Evolutionary conservation across 2,329 filamentous ascomycete species (phyloP).

Genomic region (Colletotrichum tropicale): DNA sequence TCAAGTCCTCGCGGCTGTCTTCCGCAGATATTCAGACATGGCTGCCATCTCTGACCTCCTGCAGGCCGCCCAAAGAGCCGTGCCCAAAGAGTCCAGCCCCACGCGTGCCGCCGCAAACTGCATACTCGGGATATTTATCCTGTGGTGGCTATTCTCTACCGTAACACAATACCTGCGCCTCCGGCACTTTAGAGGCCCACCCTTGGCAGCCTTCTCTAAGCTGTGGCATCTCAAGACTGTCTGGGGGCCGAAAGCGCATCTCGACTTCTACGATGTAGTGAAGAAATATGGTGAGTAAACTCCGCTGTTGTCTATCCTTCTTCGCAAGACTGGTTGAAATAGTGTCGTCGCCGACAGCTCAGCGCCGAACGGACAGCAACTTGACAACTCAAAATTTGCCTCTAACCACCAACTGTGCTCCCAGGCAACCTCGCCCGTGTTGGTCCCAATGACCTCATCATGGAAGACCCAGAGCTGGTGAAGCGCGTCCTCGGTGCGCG

Average conservation of each 20-base stretch:
- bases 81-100: not conserved
- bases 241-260: constrained; percentile 32
- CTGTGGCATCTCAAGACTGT: constrained; percentile 40
- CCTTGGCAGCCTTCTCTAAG: constrained; percentile 40
- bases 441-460: constrained; percentile 21
- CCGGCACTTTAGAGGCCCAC: constrained; percentile 43
- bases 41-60: not conserved
- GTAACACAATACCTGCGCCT: constrained; percentile 38
- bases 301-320: not conserved
- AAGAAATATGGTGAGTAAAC: constrained; percentile 36
- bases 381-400: not conserved
- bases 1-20: not conserved
- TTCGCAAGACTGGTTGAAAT: not conserved
- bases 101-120: not conserved
- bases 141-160: constrained; percentile 13
- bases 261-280: constrained; percentile 38
- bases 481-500: constrained; percentile 40
- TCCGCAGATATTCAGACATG: not conserved
- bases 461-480: constrained; percentile 24
- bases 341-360: not conserved
- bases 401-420: not conserved
- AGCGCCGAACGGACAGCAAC: not conserved
- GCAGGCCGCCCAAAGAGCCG: not conserved
- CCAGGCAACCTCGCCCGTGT: constrained; percentile 22
- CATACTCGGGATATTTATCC: constrained; percentile 6